These are phyloP conservation scores for Ettlia oleoabundans DNA, from an alignment of 139 green algal genomes.

Conservation along the genomic window DNA sequence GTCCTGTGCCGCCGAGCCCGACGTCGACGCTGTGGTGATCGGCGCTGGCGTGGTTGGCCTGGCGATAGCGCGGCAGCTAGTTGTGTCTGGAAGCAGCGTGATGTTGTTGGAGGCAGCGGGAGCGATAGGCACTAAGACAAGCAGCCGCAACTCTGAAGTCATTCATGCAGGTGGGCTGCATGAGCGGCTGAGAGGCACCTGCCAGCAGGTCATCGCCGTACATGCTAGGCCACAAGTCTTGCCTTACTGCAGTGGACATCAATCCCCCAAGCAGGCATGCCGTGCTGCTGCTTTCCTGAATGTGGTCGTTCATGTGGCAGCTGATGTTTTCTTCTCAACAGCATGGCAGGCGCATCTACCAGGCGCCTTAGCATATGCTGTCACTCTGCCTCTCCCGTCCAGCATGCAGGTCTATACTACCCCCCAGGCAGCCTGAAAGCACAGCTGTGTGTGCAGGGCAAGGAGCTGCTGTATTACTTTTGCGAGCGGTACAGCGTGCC, in stretches of 20 bases:
- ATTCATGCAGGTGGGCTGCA: constrained; percentile 50
- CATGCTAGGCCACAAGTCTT: no score
- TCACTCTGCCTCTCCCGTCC: not conserved
- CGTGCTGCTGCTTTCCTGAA: no score
- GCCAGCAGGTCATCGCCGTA: no score
- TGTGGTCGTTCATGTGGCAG: no score
- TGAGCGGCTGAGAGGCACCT: not conserved
- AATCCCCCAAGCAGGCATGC: no score
- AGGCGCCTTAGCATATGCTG: not conserved
- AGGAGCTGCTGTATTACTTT: constrained; percentile 61
- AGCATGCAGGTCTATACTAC: constrained; percentile 84
- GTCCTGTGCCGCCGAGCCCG: not conserved
- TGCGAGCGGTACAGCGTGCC: constrained; percentile 61
- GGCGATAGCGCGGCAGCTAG: constrained; percentile 69
- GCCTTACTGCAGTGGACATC: no score
- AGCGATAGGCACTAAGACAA: constrained; percentile 69
- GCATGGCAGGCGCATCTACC: no score
- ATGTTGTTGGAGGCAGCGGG: constrained; percentile 72
- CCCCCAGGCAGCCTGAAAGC: constrained; percentile 79
- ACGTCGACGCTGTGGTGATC: constrained; percentile 40
- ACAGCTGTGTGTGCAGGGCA: constrained; percentile 77
- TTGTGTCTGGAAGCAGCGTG: constrained; percentile 57
- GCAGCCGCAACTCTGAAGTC: constrained; percentile 66
- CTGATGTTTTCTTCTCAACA: no score
- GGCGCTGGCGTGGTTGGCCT: constrained; percentile 83